Percentiles rank a stretch among this genome's conserved stretches.
Evolutionary conservation across 2,329 filamentous ascomycete species (phyloP).

Genomic region (Nakataea oryzae): DNA sequence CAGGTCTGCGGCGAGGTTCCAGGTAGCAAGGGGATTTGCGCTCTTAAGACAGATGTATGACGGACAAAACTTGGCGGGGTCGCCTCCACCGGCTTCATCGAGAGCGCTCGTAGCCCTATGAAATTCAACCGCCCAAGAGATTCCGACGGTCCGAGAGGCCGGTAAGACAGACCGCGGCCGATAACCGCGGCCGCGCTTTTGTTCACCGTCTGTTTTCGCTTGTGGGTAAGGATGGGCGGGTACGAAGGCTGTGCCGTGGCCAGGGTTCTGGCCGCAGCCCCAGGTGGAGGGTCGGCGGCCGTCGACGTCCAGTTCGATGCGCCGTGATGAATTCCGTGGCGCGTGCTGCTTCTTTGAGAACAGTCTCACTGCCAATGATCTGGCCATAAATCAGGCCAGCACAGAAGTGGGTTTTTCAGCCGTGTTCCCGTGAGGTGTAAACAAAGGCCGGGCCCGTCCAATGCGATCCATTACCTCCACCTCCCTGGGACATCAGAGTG

Average conservation of each 20-base stretch:
- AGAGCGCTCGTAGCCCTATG: not conserved
- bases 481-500: no score
- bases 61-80: no score
- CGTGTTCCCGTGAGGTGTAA: not conserved
- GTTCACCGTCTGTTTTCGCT: not conserved
- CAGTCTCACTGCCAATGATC: not conserved
- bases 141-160: not conserved
- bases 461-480: not conserved
- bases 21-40: no score
- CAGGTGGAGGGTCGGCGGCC: not conserved
- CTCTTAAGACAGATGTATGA: no score
- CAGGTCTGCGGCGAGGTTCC: not conserved
- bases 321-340: not conserved
- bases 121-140: not conserved
- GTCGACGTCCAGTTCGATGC: not conserved
- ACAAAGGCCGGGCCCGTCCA: not conserved
- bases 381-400: not conserved
- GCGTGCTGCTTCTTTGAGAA: not conserved
- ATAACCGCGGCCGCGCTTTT: not conserved
- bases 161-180: not conserved
- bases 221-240: not conserved
- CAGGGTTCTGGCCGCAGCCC: not conserved
- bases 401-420: no score
- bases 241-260: not conserved
- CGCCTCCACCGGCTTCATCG: not conserved